Evolutionary conservation across 352 stramenopile genomes (phyloP).

Genomic region (Phytophthora constricta): DNA sequence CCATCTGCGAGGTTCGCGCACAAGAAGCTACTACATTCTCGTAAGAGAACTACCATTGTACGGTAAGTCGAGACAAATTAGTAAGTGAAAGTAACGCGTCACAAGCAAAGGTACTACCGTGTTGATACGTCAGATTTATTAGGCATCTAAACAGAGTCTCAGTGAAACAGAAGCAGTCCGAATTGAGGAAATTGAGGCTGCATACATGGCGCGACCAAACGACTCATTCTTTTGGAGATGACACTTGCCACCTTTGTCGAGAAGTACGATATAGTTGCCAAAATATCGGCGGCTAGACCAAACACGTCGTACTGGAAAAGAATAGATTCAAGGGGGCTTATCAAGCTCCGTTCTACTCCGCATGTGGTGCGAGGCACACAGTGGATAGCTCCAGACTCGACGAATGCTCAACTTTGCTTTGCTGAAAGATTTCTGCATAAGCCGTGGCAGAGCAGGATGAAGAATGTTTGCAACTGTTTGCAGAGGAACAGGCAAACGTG

Average conservation of each 20-base stretch:
- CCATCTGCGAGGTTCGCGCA: background rate
- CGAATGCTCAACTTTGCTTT: conserved; percentile 2
- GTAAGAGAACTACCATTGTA: conserved; percentile 6
- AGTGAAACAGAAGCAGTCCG: background rate
- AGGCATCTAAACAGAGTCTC: background rate
- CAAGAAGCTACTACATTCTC: conserved; percentile 6
- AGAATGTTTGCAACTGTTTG: background rate
- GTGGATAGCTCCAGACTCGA: background rate
- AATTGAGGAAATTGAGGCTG: conserved; percentile 1
- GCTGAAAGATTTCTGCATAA: conserved; percentile 4
- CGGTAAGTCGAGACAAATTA: conserved; percentile 3
- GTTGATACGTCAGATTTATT: background rate
- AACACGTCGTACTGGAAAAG: background rate
- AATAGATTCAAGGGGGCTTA: background rate
- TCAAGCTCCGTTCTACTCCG: conserved; percentile 1
- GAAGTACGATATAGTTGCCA: background rate
- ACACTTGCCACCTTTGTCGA: conserved; percentile 1
- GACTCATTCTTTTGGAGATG: background rate
- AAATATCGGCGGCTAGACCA: background rate
- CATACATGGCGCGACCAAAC: background rate
- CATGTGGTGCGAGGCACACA: background rate
- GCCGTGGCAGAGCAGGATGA: background rate
- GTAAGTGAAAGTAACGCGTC: conserved; percentile 1
- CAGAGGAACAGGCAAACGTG: background rate
- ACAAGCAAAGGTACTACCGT: conserved; percentile 1